Base-by-base conservation (phyloP, 2,329 filamentous ascomycete species). In the Helotiales sp. region DNA sequence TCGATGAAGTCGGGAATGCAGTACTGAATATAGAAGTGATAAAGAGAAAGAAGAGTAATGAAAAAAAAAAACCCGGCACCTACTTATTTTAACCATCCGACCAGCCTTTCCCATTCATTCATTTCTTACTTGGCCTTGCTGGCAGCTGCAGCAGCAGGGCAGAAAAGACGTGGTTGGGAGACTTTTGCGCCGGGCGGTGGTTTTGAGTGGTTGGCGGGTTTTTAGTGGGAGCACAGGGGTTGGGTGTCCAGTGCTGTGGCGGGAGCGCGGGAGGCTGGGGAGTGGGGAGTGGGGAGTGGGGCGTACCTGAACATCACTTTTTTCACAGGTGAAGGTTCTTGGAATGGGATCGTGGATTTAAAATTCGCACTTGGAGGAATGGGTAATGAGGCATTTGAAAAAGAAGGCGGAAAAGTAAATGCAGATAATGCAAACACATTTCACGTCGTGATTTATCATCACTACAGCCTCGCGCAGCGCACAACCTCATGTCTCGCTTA, bases 261-360 rank as follows among this genome's bases (percentile, higher is more conserved):
- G 28, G 28, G 17, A 13, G n/a, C 17, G 40, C 47, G 22, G 34
- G 55, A 59, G 54, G 54, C 54, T 58, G 54, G 54, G 13, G 55
- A 32, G n/a, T 43, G 32, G 55, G 30, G 24, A 49, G 45, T 8
- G 26, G n/a, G n/a, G n/a, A 37, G 34, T 59, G 24, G 20, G 55
- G 24, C 32, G 55, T 59, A 59, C 55, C 32, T 59, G 55, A 59
- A 59, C 30, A 40, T 59, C 55, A 40, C 17, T 34, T 45, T 45
- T 15, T n/a, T n/a, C n/a, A n/a, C n/a, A n/a, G n/a, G n/a, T n/a
- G n/a, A 11, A 17, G 37, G 37, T 43, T 45, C 5, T 45, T 20
- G 6, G 17, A 22, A n/a, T 26, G 20, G 2, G 34, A 47, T n/a
- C n/a, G n/a, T n/a, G n/a, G n/a, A n/a, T n/a, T n/a, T n/a, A n/a